Conservation (phyloP, 805 yeast species). For the Candida morakotiae region DNA sequence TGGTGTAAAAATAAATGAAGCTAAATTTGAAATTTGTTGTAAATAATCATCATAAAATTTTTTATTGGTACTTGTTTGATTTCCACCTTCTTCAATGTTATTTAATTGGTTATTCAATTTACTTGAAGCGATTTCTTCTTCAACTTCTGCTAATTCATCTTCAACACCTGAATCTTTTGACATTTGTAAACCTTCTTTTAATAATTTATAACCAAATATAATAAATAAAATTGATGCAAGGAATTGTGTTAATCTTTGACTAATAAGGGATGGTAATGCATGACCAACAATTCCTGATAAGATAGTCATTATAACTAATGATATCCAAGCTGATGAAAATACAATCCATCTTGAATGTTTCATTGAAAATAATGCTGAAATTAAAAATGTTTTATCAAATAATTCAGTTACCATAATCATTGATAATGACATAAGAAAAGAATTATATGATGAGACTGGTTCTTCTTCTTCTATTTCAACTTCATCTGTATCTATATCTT, state of each 20-base stretch:
- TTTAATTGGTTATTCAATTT: slow-evolving; percentile 50
- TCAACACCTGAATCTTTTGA: slow-evolving; percentile 80
- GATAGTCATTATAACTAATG: slow-evolving; percentile 86
- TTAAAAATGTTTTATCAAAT: slow-evolving; percentile 95
- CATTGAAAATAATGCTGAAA: slow-evolving; percentile 98
- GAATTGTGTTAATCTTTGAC: slow-evolving; percentile 75
- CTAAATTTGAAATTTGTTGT: slow-evolving; percentile 50
- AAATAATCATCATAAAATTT: slow-evolving; percentile 24
- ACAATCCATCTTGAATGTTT: slow-evolving; percentile 78
- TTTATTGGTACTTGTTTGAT: slow-evolving; percentile 10
- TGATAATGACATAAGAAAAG: slow-evolving; percentile 75
- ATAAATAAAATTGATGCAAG: slow-evolving; percentile 79
- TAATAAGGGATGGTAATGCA: slow-evolving; percentile 77
- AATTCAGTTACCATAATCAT: slow-evolving; percentile 96
- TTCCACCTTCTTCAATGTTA: slow-evolving; percentile 56
- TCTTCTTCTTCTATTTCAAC: neutral
- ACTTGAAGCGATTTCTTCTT: slow-evolving; percentile 76
- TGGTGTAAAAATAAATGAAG: slow-evolving; percentile 72
- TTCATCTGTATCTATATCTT: neutral
- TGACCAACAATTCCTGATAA: slow-evolving; percentile 90
- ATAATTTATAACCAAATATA: slow-evolving; percentile 73
- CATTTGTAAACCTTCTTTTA: slow-evolving; percentile 82
- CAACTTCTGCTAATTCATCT: slow-evolving; percentile 95
- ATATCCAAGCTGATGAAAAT: slow-evolving; percentile 82
- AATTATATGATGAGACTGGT: slow-evolving; percentile 27